A percentile compares a stretch with the other conserved stretches of the same genome.
phyloP scores from a whole-genome alignment of 805 yeast species.

The Vanderwaltozyma yarrowii region DNA sequence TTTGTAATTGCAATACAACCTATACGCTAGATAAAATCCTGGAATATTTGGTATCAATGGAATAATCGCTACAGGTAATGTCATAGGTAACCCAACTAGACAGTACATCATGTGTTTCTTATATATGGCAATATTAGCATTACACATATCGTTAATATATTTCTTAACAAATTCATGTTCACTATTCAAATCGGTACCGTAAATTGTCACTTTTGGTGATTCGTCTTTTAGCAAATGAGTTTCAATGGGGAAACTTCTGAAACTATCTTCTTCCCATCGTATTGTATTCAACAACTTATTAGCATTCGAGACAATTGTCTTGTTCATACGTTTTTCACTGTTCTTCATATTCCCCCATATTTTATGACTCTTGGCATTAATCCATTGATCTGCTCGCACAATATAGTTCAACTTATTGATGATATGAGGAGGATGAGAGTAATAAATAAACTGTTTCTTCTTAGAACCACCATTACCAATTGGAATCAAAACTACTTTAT shows the following conservation, averaged over 20 bases:
- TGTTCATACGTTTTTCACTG: slow-evolving; percentile 48
- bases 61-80: slow-evolving; percentile 67
- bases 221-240: slow-evolving; percentile 34
- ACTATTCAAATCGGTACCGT: no score
- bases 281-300: slow-evolving; percentile 47
- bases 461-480: background rate
- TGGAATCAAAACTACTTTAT: slow-evolving; percentile 1
- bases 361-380: slow-evolving; percentile 40
- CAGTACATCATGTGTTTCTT: slow-evolving; percentile 43
- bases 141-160: slow-evolving; percentile 28
- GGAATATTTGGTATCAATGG: slow-evolving; percentile 92
- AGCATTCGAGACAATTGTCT: slow-evolving; percentile 45
- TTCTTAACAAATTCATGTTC: no score
- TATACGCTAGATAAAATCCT: slow-evolving; percentile 72
- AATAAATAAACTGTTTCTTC: background rate
- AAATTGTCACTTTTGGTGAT: slow-evolving; percentile 26
- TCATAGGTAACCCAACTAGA: slow-evolving; percentile 57
- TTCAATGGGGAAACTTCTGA: slow-evolving; percentile 67
- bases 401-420: background rate
- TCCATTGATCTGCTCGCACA: slow-evolving; percentile 16
- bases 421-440: background rate
- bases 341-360: slow-evolving; percentile 54
- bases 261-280: slow-evolving; percentile 72
- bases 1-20: slow-evolving; percentile 76
- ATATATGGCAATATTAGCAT: slow-evolving; percentile 30